These are phyloP conservation scores for Tuber indicum DNA, from an alignment of 495 filamentous ascomycete species.

Conservation along the genomic window DNA sequence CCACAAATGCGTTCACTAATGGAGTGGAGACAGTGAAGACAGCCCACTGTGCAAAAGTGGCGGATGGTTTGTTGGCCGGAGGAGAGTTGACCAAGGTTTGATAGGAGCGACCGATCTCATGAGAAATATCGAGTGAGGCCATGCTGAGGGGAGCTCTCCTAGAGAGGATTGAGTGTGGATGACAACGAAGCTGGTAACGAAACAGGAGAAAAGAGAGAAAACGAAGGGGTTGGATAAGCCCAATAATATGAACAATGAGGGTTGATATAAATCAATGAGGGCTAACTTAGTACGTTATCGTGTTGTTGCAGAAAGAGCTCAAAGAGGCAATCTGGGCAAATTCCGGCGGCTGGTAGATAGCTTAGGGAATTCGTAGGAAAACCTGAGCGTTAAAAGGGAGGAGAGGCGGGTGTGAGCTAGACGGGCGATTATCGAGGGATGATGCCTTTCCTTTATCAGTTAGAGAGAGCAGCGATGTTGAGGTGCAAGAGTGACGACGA, in stretches of 20 bases:
- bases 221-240: slow-evolving; percentile 8
- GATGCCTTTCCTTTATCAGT: neutral
- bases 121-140: slow-evolving; percentile 85
- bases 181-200: slow-evolving; percentile 7
- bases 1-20: slow-evolving; percentile 82
- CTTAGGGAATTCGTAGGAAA: neutral
- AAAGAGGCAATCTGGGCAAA: neutral
- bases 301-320: neutral
- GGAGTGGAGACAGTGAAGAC: slow-evolving; percentile 87
- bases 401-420: neutral
- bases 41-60: slow-evolving; percentile 74
- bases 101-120: slow-evolving; percentile 86
- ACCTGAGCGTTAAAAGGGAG: neutral
- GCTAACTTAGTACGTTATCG: neutral
- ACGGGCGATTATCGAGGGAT: neutral
- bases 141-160: slow-evolving; percentile 47
- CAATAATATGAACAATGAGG: neutral
- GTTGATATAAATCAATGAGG: slow-evolving; percentile 4
- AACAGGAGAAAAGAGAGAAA: neutral
- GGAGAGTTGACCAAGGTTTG: slow-evolving; percentile 73
- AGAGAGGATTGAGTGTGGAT: slow-evolving; percentile 2
- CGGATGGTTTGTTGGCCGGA: slow-evolving; percentile 55
- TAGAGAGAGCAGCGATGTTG: neutral
- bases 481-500: neutral
- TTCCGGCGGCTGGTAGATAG: neutral